A percentile compares a stretch with the other conserved stretches of the same genome.
Conservation (phyloP, 805 yeast genomes). For the Zygoascus biomembranicola region DNA sequence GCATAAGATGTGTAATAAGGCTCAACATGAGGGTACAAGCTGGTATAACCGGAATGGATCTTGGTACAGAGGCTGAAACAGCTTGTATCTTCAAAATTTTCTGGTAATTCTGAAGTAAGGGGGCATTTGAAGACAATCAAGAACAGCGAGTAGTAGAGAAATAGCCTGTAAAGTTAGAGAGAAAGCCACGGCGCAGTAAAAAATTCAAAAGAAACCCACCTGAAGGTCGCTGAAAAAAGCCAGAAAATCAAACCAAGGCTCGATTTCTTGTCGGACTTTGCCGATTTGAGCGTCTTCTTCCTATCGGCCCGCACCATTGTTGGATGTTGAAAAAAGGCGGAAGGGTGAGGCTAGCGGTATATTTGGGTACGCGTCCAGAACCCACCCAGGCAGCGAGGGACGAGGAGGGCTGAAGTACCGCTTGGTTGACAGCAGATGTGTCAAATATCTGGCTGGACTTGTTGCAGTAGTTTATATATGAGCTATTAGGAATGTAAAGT, state of each 20-base stretch:
- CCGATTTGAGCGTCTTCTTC: neutral
- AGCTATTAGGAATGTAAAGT: too few species aligned
- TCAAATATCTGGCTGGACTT: too few species aligned
- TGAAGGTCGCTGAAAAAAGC: neutral
- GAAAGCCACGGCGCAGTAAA: neutral
- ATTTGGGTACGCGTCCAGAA: neutral
- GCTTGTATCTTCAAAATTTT: conserved; percentile 1
- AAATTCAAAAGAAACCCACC: neutral
- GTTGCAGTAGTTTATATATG: too few species aligned
- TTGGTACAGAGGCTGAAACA: conserved; percentile 14
- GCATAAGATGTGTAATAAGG: conserved; percentile 13
- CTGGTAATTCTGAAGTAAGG: neutral
- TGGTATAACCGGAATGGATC: conserved; percentile 12
- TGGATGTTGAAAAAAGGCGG: neutral
- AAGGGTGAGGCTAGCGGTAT: neutral
- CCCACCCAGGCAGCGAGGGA: too few species aligned
- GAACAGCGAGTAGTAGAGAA: conserved; percentile 21
- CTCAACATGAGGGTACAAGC: conserved; percentile 11
- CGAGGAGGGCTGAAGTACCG: too few species aligned
- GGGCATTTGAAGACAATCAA: conserved; percentile 21
- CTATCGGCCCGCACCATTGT: neutral
- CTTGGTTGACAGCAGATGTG: too few species aligned
- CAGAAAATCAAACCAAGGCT: neutral
- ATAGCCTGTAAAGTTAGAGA: conserved; percentile 9
- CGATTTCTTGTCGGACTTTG: neutral